phyloP scores from a whole-genome alignment of 257 asterid genomes.

The Solanum medicagineum region DNA sequence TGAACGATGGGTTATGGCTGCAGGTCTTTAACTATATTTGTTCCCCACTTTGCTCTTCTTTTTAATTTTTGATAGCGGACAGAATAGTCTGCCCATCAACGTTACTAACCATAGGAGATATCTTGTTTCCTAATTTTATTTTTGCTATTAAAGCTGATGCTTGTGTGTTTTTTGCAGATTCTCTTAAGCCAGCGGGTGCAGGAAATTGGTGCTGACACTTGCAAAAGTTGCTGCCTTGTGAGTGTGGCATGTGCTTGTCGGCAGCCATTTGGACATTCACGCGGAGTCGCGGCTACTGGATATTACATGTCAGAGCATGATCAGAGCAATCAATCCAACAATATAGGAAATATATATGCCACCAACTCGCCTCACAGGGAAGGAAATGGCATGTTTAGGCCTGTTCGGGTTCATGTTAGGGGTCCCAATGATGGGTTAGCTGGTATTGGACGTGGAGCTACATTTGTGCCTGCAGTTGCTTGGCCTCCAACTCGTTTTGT shows the following conservation, averaged over 20 bases:
- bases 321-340: constrained; percentile 40
- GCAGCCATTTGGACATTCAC: constrained; percentile 54
- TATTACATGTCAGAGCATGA: constrained; percentile 69
- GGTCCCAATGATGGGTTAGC: constrained; percentile 90
- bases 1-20: constrained; percentile 95
- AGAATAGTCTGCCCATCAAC: background rate
- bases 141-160: background rate
- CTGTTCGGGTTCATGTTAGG: constrained; percentile 74
- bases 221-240: constrained; percentile 70
- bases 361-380: constrained; percentile 71
- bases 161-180: constrained; percentile 41
- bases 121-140: background rate
- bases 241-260: constrained; percentile 75
- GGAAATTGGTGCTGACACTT: constrained; percentile 77
- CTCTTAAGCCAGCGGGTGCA: constrained; percentile 90
- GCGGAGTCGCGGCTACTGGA: constrained; percentile 46
- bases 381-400: constrained; percentile 67
- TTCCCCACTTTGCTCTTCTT: background rate
- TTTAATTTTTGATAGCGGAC: background rate
- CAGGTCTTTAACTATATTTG: constrained; percentile 42
- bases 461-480: constrained; percentile 71
- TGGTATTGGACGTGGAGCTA: constrained; percentile 85
- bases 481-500: constrained; percentile 98
- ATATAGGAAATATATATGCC: constrained; percentile 51
- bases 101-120: background rate